phyloP scores from a whole-genome alignment of 1,139 yeast genomes.

The Pichia sp. region DNA sequence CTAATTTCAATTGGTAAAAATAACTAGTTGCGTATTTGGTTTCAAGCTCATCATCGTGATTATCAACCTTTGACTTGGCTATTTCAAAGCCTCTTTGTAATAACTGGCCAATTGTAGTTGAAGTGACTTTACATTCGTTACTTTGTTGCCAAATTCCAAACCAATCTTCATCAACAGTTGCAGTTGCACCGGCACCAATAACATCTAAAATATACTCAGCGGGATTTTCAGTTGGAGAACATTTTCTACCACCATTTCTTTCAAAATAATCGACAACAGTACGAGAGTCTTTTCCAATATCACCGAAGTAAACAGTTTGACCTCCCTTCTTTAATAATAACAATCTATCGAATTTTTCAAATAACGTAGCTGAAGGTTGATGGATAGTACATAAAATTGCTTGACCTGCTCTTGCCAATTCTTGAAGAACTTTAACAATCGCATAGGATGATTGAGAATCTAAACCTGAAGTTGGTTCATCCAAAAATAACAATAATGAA shows the following conservation, averaged over 20 bases:
- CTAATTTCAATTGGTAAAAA: conserved; percentile 32
- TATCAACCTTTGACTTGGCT: conserved; percentile 14
- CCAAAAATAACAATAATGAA: conserved; percentile 37
- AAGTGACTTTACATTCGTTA: conserved; percentile 6
- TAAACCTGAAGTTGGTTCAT: conserved; percentile 45
- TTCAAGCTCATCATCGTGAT: conserved; percentile 22
- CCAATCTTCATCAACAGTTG: conserved; percentile 37
- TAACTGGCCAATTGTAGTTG: conserved; percentile 20
- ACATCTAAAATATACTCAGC: conserved; percentile 48
- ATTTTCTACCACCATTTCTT: conserved; percentile 41
- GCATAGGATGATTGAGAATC: conserved; percentile 48
- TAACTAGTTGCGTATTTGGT: conserved; percentile 30
- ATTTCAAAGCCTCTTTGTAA: conserved; percentile 19
- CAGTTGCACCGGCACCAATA: conserved; percentile 52
- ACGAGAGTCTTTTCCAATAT: conserved; percentile 41
- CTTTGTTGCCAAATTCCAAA: conserved; percentile 31
- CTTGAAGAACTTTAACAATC: conserved; percentile 34
- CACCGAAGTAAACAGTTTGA: conserved; percentile 51
- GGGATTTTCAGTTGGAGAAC: conserved; percentile 41
- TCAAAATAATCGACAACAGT: conserved; percentile 43
- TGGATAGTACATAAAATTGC: conserved; percentile 47
- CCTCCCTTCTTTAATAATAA: conserved; percentile 39
- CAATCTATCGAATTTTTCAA: conserved; percentile 38
- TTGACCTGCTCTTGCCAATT: conserved; percentile 40
- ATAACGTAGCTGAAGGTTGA: conserved; percentile 49